A percentile compares a stretch with the other conserved stretches of the same genome.
Conservation (phyloP, 306 rosid species). For the Sindora glabra region DNA sequence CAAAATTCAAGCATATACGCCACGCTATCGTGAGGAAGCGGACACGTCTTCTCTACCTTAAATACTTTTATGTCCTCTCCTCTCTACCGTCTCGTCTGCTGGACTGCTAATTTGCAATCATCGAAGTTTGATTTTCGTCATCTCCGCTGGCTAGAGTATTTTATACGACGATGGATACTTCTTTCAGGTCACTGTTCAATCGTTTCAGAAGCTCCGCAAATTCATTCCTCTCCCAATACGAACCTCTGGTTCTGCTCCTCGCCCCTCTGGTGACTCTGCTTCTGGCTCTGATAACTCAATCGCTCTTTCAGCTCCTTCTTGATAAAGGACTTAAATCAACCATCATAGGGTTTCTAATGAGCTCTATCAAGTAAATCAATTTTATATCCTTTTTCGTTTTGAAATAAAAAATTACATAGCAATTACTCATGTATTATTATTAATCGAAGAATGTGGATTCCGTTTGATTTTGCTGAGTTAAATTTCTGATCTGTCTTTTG, state of each 20-base stretch:
- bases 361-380: conserved; percentile 25
- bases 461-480: background rate
- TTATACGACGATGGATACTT: conserved; percentile 16
- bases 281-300: conserved; percentile 12
- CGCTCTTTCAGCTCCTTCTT: conserved; percentile 8
- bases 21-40: background rate
- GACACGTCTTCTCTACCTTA: background rate
- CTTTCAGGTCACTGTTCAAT: conserved; percentile 1
- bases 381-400: background rate
- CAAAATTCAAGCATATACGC: no score
- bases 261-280: conserved; percentile 26
- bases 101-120: no score
- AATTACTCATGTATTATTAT: no score
- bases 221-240: conserved; percentile 29
- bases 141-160: background rate
- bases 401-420: no score
- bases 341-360: conserved; percentile 28
- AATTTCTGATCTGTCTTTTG: conserved; percentile 10
- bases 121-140: background rate
- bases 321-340: conserved; percentile 29
- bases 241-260: conserved; percentile 26
- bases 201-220: conserved; percentile 26
- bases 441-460: background rate
- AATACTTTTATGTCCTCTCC: background rate
- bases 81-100: no score